These are phyloP conservation scores for Pyrus betulifolia DNA, from an alignment of 306 rosid species.

Conservation along the genomic window DNA sequence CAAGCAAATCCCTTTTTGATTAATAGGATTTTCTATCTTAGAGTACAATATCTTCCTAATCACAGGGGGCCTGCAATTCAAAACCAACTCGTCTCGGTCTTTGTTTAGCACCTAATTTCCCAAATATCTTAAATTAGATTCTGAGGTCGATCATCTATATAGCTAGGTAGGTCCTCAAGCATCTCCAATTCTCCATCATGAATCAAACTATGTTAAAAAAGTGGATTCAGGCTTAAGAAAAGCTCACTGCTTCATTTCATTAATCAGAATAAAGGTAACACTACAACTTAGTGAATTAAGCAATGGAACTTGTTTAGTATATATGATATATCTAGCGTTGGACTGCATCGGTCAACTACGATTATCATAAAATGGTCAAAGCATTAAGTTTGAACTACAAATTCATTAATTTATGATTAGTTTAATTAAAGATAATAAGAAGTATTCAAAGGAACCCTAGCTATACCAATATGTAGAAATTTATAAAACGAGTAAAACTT, in stretches of 20 bases:
- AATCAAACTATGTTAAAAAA: background rate
- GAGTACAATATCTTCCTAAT: background rate
- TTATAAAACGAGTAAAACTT: background rate
- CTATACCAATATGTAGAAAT: background rate
- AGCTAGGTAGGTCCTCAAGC: background rate
- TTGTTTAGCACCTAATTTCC: background rate
- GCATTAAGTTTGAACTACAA: conserved; percentile 1
- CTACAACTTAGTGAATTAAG: background rate
- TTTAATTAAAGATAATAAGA: background rate
- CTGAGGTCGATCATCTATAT: background rate
- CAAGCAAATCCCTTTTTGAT: background rate
- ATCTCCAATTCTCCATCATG: background rate
- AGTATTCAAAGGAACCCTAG: background rate
- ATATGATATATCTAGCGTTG: background rate
- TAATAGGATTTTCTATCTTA: conserved; percentile 30
- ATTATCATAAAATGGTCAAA: conserved; percentile 2
- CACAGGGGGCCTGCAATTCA: background rate
- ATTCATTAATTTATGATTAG: too few relatives aligned
- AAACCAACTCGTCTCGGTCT: background rate
- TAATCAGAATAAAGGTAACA: background rate
- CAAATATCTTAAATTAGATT: background rate
- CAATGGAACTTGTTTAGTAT: background rate
- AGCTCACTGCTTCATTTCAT: background rate
- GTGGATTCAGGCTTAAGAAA: background rate
- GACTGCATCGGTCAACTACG: too few relatives aligned